Evolutionary conservation across 257 asterid genomes (phyloP), one percentile per base, ranked within the genome.

Genomic region (Ballota nigra): DNA sequence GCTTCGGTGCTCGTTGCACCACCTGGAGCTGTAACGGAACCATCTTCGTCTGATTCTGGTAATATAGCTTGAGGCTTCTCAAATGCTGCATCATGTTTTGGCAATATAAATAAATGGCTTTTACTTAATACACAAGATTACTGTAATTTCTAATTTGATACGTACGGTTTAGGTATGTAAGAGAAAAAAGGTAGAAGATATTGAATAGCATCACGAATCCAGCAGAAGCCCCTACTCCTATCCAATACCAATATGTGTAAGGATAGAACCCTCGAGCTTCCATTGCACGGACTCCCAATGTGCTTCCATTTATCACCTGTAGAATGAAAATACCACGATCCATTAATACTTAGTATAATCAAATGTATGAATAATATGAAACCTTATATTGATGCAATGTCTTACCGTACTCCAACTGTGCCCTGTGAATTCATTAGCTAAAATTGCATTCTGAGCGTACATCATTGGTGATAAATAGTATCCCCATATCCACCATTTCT

Each of bases 401-500:
- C 87, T 83, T 86, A 85, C 91, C 24, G 2, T 77, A 70, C 78
- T 79, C 96, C 96, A 89, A 45, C 93, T 83, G 20, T 85, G 82
- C 24, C 85, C 89, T 0, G 73, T 71, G 80, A 86, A 89, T 79
- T 89, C 93, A 51, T 89, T 89, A 7, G 70, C 91, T 19, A 87
- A 77, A 57, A 89, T 85, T 63, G 89, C 88, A 53, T 86, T 89
- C 78, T 85, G 89, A 6, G 86, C 83, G 52, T 89, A 89, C 96
- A 86, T 86, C 84, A 89, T 19, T 0, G 96, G 96, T 10, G 96
- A 89, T 45, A 83, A 20, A 83, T 84, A 89, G 84, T 85, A 89
- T 12, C 90, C 92, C 96, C 96, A 89, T 15, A 89, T 11, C 93
- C 96, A 89, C 96, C 96, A 89, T 2, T 69, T 52, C 80, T 83